Evolutionary conservation across 2,329 filamentous ascomycete genomes (phyloP).

Genomic region (Xylaria polymorpha): DNA sequence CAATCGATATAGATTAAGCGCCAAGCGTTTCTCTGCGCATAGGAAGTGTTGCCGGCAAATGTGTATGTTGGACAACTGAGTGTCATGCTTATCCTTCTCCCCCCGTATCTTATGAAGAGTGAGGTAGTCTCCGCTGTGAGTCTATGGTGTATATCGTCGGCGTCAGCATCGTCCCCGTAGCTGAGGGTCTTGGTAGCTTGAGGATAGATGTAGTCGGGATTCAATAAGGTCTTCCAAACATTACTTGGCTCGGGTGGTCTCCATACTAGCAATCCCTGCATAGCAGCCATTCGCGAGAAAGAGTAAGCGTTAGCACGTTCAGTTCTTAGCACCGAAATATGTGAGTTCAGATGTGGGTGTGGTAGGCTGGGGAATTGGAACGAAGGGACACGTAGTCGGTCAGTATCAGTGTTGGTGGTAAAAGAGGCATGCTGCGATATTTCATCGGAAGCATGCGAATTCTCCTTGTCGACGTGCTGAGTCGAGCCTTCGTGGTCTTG

Average conservation of each 20-base stretch:
- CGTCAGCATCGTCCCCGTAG: neutral
- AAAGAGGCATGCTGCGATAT: neutral
- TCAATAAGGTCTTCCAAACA: neutral
- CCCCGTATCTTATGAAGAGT: neutral
- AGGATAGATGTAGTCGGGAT: neutral
- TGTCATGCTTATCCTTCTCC: neutral
- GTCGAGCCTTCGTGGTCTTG: neutral
- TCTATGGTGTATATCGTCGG: neutral
- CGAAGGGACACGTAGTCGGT: neutral
- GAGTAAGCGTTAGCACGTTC: too few species aligned
- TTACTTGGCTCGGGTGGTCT: neutral
- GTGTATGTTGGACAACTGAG: neutral
- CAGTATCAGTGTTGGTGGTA: neutral
- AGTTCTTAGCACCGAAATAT: neutral
- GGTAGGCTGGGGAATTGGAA: slow-evolving; percentile 2
- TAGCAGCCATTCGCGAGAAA: neutral
- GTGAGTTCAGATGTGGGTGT: neutral
- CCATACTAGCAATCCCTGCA: neutral
- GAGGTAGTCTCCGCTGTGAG: neutral
- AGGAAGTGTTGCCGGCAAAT: neutral
- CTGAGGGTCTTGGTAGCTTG: neutral
- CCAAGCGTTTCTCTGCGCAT: neutral
- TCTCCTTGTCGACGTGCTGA: neutral
- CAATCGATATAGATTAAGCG: slow-evolving; percentile 16
- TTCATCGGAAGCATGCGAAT: neutral